Base-by-base conservation (phyloP, 148 eudicot species). In the Cornus kousa region DNA sequence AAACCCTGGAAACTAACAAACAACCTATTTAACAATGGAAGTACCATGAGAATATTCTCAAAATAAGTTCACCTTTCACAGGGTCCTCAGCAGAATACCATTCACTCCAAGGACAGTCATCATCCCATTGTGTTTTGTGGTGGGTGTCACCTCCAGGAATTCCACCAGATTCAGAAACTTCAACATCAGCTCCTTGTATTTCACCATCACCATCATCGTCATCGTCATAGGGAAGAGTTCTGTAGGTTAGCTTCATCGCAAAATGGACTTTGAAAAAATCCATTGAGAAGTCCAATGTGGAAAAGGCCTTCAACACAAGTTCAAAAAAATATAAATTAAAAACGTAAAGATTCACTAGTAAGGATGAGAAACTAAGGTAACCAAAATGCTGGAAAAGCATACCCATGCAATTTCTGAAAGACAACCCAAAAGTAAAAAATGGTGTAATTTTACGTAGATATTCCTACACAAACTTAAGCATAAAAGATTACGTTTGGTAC, bases 61-160 rank as follows among this genome's bases (percentile, higher is more conserved):
- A 62, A 10, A 78, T 37, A 66, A 69, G 66, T 64, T 83, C 69
- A 95, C 98, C 98, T 89, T 83, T 93, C 68, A 93, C 85, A 23
- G 98, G 98, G 86, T 95, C 96, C 80, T 93, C 98, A 40, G 94
- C 96, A 77, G 93, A 89, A 84, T 93, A 95, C 98, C 98, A 95
- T 82, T 93, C 95, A 85, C 98, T 95, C 98, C 98, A 95, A 79
- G 98, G 94, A 78, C 95, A 95, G 75, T 89, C 92, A 82, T 91
- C 96, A 83, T 95, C 98, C 98, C 98, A 95, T 64, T 91, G 98
- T 67, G 86, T 73, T 88, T 86, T 91, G 67, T 74, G 84, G 84
- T 60, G 87, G 68, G 68, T 81, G 37, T 87, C 90, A 71, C 78
- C 75, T 72, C 82, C 91, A 46, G 70, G 33, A 81, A 80, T 86